phyloP scores from a whole-genome alignment of 148 eudicot genomes.

The Rhododendron simsii region DNA sequence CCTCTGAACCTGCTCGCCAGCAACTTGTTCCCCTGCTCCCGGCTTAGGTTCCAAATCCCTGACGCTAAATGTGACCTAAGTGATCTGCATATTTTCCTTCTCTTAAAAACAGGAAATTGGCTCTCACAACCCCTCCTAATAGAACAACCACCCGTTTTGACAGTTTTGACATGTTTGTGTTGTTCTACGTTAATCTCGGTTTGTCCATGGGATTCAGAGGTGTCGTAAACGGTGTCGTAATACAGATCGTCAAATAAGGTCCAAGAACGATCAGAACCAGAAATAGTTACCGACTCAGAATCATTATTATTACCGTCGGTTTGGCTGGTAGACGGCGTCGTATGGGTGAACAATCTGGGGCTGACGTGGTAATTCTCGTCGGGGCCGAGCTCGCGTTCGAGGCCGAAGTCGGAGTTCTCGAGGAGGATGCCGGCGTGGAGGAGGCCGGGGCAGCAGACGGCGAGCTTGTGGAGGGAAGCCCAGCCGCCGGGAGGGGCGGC shows the following conservation, averaged over 20 bases:
- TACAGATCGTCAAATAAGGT: constrained; percentile 75
- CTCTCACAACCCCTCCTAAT: not conserved
- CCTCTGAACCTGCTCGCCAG: constrained; percentile 75
- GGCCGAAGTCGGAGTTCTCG: constrained; percentile 83
- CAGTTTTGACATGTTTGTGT: not conserved
- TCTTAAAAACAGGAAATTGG: constrained; percentile 25
- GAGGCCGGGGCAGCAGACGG: constrained; percentile 89
- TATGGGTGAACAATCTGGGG: constrained; percentile 7
- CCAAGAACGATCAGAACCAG: constrained; percentile 46
- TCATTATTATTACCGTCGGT: not conserved
- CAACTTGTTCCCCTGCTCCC: constrained; percentile 81
- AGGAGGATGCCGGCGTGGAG: constrained; percentile 71
- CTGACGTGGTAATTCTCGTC: constrained; percentile 29
- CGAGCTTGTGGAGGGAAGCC: constrained; percentile 58
- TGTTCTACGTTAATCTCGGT: not conserved
- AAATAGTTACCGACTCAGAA: not conserved
- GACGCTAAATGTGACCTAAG: constrained; percentile 68
- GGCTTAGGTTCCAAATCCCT: constrained; percentile 61
- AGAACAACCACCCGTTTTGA: not conserved
- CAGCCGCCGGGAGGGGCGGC: constrained; percentile 37
- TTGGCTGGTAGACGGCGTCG: constrained; percentile 11
- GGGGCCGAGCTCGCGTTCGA: constrained; percentile 69
- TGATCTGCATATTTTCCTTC: constrained; percentile 35
- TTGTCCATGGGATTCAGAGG: constrained; percentile 32
- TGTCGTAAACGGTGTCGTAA: constrained; percentile 58